A percentile compares a stretch with the other conserved stretches of the same genome.
Conservation (phyloP, 495 filamentous ascomycete species). For the Penicilliopsis zonata region DNA sequence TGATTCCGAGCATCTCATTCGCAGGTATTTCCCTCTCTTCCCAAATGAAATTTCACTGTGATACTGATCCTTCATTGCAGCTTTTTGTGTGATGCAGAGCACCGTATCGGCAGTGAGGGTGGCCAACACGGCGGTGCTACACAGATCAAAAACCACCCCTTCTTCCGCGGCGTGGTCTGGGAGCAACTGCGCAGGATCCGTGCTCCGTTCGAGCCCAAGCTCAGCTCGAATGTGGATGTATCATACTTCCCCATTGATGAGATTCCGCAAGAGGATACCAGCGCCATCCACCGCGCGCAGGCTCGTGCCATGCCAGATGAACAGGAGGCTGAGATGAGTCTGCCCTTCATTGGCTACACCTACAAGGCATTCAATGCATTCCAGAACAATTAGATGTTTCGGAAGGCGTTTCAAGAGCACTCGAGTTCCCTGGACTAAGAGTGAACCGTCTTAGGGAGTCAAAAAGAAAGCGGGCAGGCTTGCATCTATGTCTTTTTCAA, state of each 20-base stretch:
- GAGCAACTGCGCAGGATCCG: slow-evolving; percentile 82
- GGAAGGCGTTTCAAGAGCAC: slow-evolving; percentile 3
- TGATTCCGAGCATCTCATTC: slow-evolving; percentile 78
- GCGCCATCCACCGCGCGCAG: slow-evolving; percentile 54
- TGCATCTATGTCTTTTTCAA: slow-evolving; percentile 19
- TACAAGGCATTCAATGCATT: slow-evolving; percentile 96
- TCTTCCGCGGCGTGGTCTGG: slow-evolving; percentile 94
- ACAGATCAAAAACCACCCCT: slow-evolving; percentile 86
- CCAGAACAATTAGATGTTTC: slow-evolving; percentile 24
- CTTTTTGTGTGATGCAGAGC: slow-evolving; percentile 82
- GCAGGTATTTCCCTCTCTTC: too few species aligned
- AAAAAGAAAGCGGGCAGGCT: slow-evolving; percentile 27
- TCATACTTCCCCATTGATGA: slow-evolving; percentile 98
- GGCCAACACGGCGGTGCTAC: slow-evolving; percentile 67
- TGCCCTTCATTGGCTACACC: slow-evolving; percentile 97
- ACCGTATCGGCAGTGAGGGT: slow-evolving; percentile 55
- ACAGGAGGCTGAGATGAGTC: slow-evolving; percentile 69
- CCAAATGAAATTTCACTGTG: neutral
- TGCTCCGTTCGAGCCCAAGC: slow-evolving; percentile 87
- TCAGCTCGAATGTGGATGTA: slow-evolving; percentile 88
- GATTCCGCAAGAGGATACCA: slow-evolving; percentile 85
- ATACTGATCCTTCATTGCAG: slow-evolving; percentile 33
- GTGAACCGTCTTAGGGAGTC: slow-evolving; percentile 10
- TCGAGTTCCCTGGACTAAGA: slow-evolving; percentile 6
- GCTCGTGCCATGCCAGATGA: slow-evolving; percentile 49